Evolutionary conservation across 2,329 filamentous ascomycete species (phyloP).

Genomic region (Trichoderma lentiforme): DNA sequence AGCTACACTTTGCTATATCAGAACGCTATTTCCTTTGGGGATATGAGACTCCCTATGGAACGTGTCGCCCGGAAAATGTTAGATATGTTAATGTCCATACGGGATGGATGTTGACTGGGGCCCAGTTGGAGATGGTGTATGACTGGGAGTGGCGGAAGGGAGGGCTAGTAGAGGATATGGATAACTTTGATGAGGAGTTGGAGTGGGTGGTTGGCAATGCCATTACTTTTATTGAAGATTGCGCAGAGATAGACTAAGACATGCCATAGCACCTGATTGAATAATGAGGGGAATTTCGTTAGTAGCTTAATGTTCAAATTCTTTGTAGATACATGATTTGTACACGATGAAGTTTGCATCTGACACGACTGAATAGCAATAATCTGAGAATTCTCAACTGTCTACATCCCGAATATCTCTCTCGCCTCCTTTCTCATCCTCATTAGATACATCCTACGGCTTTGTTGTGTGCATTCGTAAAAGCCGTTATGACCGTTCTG

Average conservation of each 20-base stretch:
- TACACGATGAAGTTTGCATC: background rate
- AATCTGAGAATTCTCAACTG: background rate
- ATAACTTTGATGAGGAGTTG: constrained; percentile 17
- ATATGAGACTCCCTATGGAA: background rate
- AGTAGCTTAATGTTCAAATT: too few species aligned
- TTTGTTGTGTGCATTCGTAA: background rate
- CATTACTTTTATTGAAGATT: background rate
- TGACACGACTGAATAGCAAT: background rate
- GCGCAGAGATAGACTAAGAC: background rate
- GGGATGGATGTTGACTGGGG: constrained; percentile 17
- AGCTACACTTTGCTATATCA: constrained; percentile 20
- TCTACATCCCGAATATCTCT: background rate
- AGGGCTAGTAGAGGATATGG: constrained; percentile 14
- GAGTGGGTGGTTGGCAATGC: background rate
- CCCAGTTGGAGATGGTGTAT: constrained; percentile 13
- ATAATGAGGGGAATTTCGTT: too few species aligned
- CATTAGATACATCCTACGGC: background rate
- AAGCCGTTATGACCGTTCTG: background rate
- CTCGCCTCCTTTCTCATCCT: background rate
- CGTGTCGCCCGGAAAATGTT: constrained; percentile 18
- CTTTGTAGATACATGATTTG: background rate
- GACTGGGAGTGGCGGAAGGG: background rate
- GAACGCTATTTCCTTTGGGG: background rate
- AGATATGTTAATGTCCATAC: constrained; percentile 18
- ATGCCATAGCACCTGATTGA: background rate